Evolutionary conservation across 331 rosid species (phyloP).

Genomic region (Prunus yedoensis): DNA sequence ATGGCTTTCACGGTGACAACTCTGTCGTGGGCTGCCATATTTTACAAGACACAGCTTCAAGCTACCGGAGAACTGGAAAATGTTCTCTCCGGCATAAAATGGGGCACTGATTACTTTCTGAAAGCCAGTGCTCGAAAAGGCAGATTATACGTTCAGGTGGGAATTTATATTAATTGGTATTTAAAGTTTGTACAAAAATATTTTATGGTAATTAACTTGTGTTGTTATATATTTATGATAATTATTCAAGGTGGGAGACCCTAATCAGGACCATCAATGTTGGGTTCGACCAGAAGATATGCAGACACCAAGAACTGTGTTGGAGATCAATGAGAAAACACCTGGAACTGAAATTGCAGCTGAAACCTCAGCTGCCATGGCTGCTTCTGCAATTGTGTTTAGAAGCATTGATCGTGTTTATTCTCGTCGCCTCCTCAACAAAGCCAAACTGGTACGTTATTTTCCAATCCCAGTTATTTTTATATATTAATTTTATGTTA

Average conservation of each 20-base stretch:
- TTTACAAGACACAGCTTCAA: conserved; percentile 47
- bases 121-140: conserved; percentile 43
- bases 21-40: conserved; percentile 72
- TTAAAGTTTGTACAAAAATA: not conserved
- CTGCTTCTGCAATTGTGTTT: conserved; percentile 73
- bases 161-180: not conserved
- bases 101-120: conserved; percentile 92
- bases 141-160: conserved; percentile 66
- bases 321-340: conserved; percentile 37
- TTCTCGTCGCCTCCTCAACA: conserved; percentile 78
- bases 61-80: conserved; percentile 56
- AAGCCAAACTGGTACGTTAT: conserved; percentile 68
- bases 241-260: conserved; percentile 74
- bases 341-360: conserved; percentile 88
- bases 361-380: conserved; percentile 92
- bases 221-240: not conserved
- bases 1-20: conserved; percentile 93
- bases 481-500: not conserved
- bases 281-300: conserved; percentile 83
- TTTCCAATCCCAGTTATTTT: not conserved
- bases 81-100: conserved; percentile 52
- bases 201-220: no score
- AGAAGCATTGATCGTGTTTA: conserved; percentile 38
- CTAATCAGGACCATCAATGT: conserved; percentile 66
- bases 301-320: conserved; percentile 68